Percentiles rank a stretch among this genome's conserved stretches.
These are phyloP conservation scores for Aspergillus homomorphus DNA, from an alignment of 495 filamentous ascomycete genomes.

Conservation along the genomic window DNA sequence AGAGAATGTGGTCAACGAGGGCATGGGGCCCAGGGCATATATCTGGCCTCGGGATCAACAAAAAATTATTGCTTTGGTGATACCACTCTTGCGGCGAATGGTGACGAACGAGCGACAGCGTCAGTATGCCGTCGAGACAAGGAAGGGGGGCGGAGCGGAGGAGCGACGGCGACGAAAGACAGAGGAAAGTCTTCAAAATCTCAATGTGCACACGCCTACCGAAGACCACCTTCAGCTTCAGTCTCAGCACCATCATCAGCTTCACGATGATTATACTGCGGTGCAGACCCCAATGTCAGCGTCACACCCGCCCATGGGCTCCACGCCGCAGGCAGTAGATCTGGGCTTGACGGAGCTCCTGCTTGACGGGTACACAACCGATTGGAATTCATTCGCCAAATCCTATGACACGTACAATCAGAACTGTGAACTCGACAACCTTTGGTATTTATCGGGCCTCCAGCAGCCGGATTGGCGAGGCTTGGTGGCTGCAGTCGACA, in stretches of 20 bases:
- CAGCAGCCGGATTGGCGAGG: conserved; percentile 45
- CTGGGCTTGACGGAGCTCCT: conserved; percentile 37
- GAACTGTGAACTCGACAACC: conserved; percentile 40
- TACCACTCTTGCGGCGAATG: conserved; percentile 58
- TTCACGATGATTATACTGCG: conserved; percentile 25
- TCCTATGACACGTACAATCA: conserved; percentile 40
- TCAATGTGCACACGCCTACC: conserved; percentile 26
- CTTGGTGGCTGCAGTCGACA: conserved; percentile 47
- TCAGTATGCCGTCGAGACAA: conserved; percentile 57
- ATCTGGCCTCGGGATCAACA: conserved; percentile 57
- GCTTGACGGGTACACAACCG: conserved; percentile 37
- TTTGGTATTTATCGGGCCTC: conserved; percentile 45
- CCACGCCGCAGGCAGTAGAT: conserved; percentile 19
- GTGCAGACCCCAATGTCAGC: conserved; percentile 26
- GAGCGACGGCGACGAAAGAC: conserved; percentile 44
- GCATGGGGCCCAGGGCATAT: conserved; percentile 40
- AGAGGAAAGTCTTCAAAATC: conserved; percentile 35
- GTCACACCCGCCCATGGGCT: conserved; percentile 25
- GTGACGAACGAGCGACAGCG: conserved; percentile 64
- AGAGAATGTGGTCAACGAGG: conserved; percentile 43
- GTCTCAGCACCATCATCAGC: conserved; percentile 27
- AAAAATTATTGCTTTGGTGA: conserved; percentile 55
- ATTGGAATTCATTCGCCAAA: conserved; percentile 38
- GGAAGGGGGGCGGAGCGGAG: conserved; percentile 46
- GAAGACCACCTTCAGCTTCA: conserved; percentile 38